Conservation (phyloP, 371 early-diverging fungal genomes). For the Syncephalastrum sp. region DNA sequence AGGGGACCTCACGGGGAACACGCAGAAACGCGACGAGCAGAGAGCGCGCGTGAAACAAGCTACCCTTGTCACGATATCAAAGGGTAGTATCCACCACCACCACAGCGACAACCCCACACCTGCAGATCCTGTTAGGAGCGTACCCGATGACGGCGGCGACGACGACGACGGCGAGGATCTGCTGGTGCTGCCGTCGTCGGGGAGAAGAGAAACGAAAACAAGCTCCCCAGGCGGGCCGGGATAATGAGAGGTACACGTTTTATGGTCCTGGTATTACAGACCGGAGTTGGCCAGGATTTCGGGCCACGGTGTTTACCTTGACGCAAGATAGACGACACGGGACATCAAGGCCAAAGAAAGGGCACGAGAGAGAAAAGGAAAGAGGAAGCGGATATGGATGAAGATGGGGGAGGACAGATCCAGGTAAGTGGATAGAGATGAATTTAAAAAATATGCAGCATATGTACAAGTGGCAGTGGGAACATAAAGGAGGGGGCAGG, state of each 20-base stretch:
- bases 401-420: not conserved
- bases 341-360: not conserved
- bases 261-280: too few relatives aligned
- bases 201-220: conserved; percentile 1
- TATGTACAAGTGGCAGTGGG: too few relatives aligned
- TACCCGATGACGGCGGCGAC: conserved; percentile 4
- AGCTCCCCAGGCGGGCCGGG: not conserved
- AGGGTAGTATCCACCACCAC: not conserved
- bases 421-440: conserved; percentile 1
- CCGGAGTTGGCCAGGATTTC: too few relatives aligned
- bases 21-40: conserved; percentile 2
- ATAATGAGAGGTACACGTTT: conserved; percentile 2
- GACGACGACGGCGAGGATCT: conserved; percentile 8
- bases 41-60: not conserved
- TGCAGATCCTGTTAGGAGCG: not conserved
- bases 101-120: not conserved
- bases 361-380: conserved; percentile 9
- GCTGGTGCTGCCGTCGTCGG: conserved; percentile 24
- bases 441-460: not conserved
- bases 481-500: not conserved
- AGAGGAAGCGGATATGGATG: conserved; percentile 6
- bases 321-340: not conserved
- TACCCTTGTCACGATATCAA: too few relatives aligned
- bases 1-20: too few relatives aligned
- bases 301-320: too few relatives aligned